These are phyloP conservation scores for Emydomyces testavorans DNA, from an alignment of 2,329 filamentous ascomycete genomes.

Conservation along the genomic window DNA sequence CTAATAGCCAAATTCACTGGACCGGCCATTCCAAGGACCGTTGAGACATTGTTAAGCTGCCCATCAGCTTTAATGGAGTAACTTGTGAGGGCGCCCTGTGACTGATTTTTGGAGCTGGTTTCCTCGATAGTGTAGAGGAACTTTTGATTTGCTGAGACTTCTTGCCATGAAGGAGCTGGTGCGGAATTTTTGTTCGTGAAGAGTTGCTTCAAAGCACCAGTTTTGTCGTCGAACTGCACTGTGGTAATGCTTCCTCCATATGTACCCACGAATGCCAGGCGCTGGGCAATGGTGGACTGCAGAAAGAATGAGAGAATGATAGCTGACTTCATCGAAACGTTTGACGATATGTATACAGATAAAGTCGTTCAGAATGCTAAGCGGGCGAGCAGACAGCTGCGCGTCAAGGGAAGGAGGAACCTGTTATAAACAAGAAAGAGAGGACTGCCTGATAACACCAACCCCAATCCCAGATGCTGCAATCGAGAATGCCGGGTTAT, in stretches of 20 bases:
- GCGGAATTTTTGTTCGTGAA: slow-evolving; percentile 6
- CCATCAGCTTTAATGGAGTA: slow-evolving; percentile 12
- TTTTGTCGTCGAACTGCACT: slow-evolving; percentile 10
- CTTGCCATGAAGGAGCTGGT: slow-evolving; percentile 13
- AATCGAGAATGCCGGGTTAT: no score
- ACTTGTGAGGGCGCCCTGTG: slow-evolving; percentile 12
- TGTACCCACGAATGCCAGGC: slow-evolving; percentile 10
- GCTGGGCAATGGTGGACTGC: slow-evolving; percentile 5
- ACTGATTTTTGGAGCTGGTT: slow-evolving; percentile 1
- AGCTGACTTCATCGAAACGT: slow-evolving; percentile 11
- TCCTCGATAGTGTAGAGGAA: slow-evolving; percentile 15
- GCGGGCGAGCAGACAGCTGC: no score
- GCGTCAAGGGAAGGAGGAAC: no score
- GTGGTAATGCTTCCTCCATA: slow-evolving; percentile 11
- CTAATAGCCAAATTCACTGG: slow-evolving; percentile 12
- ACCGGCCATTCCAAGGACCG: slow-evolving; percentile 3
- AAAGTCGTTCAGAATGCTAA: no score
- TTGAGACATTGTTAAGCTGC: slow-evolving; percentile 11
- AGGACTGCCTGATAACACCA: no score
- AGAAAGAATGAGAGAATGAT: slow-evolving; percentile 6
- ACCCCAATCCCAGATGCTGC: no score
- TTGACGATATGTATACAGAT: no score
- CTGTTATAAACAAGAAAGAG: no score
- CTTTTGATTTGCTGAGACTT: slow-evolving; percentile 10
- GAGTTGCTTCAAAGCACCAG: slow-evolving; percentile 9